Percentiles rank a stretch among this genome's conserved stretches.
These are phyloP conservation scores for Cucurbita ficifolia DNA, from an alignment of 306 rosid genomes.

Conservation along the genomic window DNA sequence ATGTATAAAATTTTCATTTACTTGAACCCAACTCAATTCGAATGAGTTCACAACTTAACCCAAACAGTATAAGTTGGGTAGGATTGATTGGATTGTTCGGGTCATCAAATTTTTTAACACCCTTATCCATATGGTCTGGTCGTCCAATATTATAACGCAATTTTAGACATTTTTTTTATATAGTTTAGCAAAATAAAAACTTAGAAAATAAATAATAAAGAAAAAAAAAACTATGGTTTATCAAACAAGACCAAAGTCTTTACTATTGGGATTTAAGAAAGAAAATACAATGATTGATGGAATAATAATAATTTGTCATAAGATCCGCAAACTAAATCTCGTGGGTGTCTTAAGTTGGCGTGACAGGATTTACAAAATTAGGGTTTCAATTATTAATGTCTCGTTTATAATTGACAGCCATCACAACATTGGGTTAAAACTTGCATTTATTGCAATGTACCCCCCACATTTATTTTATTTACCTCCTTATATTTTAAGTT, in stretches of 20 bases:
- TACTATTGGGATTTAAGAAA: neutral
- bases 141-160: too few relatives aligned
- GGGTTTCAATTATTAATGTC: neutral
- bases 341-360: neutral
- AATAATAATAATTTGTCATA: constrained; percentile 2
- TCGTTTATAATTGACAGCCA: neutral
- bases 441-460: neutral
- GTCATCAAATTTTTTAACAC: too few relatives aligned
- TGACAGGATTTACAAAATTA: neutral
- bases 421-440: neutral
- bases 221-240: neutral
- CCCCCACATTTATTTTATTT: neutral
- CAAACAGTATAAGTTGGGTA: too few relatives aligned
- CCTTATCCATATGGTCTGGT: too few relatives aligned
- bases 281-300: neutral
- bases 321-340: neutral
- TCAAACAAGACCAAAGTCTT: neutral
- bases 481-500: neutral
- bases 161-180: too few relatives aligned
- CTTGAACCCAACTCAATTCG: too few relatives aligned
- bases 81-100: too few relatives aligned
- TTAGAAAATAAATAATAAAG: too few relatives aligned
- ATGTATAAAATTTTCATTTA: too few relatives aligned
- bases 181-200: too few relatives aligned
- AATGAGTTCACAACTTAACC: too few relatives aligned